Evolutionary conservation across 2,329 filamentous ascomycete genomes (phyloP).

Genomic region (Leptodontidium sp.): DNA sequence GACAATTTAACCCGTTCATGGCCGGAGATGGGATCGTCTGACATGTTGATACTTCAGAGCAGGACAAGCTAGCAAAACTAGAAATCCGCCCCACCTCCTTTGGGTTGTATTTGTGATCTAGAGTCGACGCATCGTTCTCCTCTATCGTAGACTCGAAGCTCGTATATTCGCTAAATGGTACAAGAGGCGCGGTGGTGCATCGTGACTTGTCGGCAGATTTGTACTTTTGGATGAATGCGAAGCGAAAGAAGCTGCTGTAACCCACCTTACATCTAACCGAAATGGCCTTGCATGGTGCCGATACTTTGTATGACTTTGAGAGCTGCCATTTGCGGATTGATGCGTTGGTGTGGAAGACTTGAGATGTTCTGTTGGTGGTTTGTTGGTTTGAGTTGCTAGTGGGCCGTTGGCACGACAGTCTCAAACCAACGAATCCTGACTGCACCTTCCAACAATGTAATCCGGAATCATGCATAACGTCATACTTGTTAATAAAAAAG

Average conservation of each 20-base stretch:
- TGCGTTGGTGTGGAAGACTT: too few species aligned
- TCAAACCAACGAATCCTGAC: neutral
- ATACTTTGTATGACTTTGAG: neutral
- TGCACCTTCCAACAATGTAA: neutral
- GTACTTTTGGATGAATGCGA: slow-evolving; percentile 8
- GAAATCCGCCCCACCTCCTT: neutral
- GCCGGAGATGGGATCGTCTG: neutral
- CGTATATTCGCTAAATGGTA: slow-evolving; percentile 2
- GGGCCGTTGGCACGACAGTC: too few species aligned
- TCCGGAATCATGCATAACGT: neutral
- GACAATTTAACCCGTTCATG: neutral
- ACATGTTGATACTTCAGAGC: neutral
- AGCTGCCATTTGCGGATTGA: neutral
- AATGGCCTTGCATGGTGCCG: neutral
- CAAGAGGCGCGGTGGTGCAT: neutral
- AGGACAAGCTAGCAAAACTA: neutral
- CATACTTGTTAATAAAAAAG: neutral
- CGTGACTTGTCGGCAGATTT: slow-evolving; percentile 14
- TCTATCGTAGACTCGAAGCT: slow-evolving; percentile 6
- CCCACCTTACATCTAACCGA: slow-evolving; percentile 2
- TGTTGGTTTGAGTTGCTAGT: neutral
- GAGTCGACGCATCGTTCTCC: neutral
- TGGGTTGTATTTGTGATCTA: neutral
- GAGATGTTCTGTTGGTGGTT: neutral
- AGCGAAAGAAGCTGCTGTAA: neutral